Evolutionary conservation across 495 filamentous ascomycete species (phyloP).

Genomic region (Stereocaulon alpinum): DNA sequence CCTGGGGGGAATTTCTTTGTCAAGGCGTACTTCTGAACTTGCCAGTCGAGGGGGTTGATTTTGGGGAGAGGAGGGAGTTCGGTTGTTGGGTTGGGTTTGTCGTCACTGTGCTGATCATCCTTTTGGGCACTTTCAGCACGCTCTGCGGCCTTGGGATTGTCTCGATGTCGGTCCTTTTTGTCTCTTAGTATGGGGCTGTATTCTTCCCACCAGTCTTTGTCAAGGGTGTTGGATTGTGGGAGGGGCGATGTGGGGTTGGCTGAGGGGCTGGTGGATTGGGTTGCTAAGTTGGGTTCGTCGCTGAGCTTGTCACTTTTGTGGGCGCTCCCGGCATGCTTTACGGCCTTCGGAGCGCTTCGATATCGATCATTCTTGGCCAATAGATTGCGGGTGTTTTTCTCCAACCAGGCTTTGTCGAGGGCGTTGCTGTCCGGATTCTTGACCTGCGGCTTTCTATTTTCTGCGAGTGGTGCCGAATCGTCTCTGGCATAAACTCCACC

Average conservation of each 20-base stretch:
- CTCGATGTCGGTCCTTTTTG: too few species aligned
- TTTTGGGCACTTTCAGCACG: too few species aligned
- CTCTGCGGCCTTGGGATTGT: background rate
- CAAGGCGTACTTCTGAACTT: conserved; percentile 57
- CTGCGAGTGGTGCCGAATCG: background rate
- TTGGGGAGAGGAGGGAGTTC: background rate
- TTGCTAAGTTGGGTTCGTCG: background rate
- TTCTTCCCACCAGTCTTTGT: background rate
- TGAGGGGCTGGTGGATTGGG: background rate
- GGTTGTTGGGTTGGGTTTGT: background rate
- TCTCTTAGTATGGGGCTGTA: background rate
- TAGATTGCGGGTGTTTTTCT: background rate
- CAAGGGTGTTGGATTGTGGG: background rate
- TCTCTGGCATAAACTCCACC: background rate
- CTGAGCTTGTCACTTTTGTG: background rate
- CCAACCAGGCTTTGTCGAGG: background rate
- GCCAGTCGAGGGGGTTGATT: conserved; percentile 40
- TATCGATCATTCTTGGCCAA: background rate
- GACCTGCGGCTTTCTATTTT: background rate
- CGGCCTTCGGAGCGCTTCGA: background rate
- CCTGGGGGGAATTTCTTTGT: conserved; percentile 60
- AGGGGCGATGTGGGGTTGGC: too few species aligned
- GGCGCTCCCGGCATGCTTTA: background rate
- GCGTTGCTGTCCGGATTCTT: background rate
- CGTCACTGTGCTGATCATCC: too few species aligned